phyloP scores from a whole-genome alignment of 441 rosid species.

The Euphorbia schlechtendalii region DNA sequence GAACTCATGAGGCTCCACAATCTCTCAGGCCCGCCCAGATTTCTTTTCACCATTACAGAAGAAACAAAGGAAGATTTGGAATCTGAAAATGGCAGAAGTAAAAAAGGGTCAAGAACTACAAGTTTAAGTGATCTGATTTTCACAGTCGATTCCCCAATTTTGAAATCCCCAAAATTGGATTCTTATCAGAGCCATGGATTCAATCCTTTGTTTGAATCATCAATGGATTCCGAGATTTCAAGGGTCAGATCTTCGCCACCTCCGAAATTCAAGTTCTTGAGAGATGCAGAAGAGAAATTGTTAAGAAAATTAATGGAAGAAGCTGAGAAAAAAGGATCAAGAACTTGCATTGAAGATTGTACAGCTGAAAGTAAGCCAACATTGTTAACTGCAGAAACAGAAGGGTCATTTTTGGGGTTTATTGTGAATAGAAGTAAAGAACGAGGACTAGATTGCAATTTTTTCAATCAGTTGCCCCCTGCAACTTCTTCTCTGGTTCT shows the following conservation, averaged over 20 bases:
- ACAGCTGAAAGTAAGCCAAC: constrained; percentile 13
- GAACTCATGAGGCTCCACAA: constrained; percentile 92
- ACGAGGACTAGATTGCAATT: constrained; percentile 18
- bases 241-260: constrained; percentile 70
- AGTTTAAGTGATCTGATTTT: constrained; percentile 66
- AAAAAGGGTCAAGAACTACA: constrained; percentile 57
- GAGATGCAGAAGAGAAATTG: constrained; percentile 86
- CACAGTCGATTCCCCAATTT: constrained; percentile 46
- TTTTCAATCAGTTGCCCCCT: constrained; percentile 33
- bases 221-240: constrained; percentile 40
- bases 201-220: constrained; percentile 85
- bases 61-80: constrained; percentile 93
- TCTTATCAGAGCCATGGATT: constrained; percentile 47
- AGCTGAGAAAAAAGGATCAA: constrained; percentile 32
- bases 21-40: constrained; percentile 72
- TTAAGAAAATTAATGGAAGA: constrained; percentile 50
- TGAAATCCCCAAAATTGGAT: constrained; percentile 33
- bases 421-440: constrained; percentile 38
- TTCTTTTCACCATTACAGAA: constrained; percentile 88
- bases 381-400: constrained; percentile 14
- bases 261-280: constrained; percentile 83
- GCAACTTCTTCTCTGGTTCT: constrained; percentile 59
- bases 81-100: constrained; percentile 80
- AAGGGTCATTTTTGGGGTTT: constrained; percentile 60
- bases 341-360: constrained; percentile 15